Evolutionary conservation across 2,329 filamentous ascomycete genomes (phyloP).

Genomic region (Curvularia hawaiiensis): DNA sequence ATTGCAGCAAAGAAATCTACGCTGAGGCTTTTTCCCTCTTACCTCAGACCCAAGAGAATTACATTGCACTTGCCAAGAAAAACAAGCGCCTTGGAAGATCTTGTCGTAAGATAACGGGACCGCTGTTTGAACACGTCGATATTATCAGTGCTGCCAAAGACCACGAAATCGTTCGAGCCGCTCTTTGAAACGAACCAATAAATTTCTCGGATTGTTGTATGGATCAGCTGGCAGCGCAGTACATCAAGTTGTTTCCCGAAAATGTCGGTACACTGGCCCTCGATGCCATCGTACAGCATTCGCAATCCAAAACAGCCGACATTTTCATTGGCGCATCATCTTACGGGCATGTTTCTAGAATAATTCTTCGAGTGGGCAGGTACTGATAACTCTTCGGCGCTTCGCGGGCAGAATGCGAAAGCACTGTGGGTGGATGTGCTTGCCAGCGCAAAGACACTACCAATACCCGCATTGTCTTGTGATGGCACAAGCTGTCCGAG

Average conservation of each 20-base stretch:
- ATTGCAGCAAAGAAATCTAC: constrained; percentile 47
- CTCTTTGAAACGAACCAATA: constrained; percentile 44
- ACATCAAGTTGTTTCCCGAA: constrained; percentile 53
- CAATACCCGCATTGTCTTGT: constrained; percentile 48
- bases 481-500: constrained; percentile 21
- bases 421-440: constrained; percentile 30
- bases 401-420: constrained; percentile 35
- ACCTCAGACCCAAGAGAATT: constrained; percentile 47
- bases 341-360: constrained; percentile 46
- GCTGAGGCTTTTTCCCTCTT: constrained; percentile 47
- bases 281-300: constrained; percentile 54
- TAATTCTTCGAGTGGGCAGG: constrained; percentile 49
- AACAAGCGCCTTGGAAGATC: constrained; percentile 50
- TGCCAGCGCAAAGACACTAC: constrained; percentile 34
- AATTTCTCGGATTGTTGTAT: constrained; percentile 54
- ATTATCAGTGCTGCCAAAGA: constrained; percentile 45
- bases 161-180: constrained; percentile 43
- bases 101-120: constrained; percentile 49
- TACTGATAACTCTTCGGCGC: constrained; percentile 33
- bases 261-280: constrained; percentile 51
- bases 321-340: constrained; percentile 45
- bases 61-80: constrained; percentile 45
- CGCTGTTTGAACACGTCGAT: constrained; percentile 51
- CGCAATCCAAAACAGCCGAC: constrained; percentile 43
- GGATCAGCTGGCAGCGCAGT: constrained; percentile 53